These are phyloP conservation scores for Auricularia sp. DNA, from an alignment of 768 basidiomycete species.

Conservation along the genomic window DNA sequence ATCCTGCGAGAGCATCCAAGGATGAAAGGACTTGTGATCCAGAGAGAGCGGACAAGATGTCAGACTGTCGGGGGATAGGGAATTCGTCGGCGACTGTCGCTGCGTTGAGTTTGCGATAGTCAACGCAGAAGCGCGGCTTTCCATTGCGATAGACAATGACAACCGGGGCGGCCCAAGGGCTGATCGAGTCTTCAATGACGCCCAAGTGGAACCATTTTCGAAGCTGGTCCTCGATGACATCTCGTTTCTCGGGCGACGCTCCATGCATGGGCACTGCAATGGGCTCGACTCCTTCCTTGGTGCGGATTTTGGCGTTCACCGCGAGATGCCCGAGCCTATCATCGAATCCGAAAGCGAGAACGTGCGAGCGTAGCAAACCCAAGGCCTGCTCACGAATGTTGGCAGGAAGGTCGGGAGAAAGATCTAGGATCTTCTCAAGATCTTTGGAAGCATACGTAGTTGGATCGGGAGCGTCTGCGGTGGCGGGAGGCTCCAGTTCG, in stretches of 20 bases:
- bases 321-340: too few species aligned
- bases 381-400: too few species aligned
- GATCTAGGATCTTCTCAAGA: too few species aligned
- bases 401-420: too few species aligned
- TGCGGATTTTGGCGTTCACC: too few species aligned
- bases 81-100: too few species aligned
- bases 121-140: conserved; percentile 23
- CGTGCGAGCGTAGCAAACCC: too few species aligned
- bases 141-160: conserved; percentile 17
- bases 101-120: conserved; percentile 24
- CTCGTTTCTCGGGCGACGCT: conserved; percentile 15
- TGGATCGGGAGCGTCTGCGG: too few species aligned
- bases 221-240: conserved; percentile 21
- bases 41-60: conserved; percentile 21
- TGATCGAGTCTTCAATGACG: conserved; percentile 31
- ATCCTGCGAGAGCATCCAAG: conserved; percentile 30
- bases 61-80: conserved; percentile 9
- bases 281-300: too few species aligned
- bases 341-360: background rate
- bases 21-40: conserved; percentile 25
- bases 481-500: too few species aligned
- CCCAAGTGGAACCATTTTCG: conserved; percentile 25
- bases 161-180: conserved; percentile 27
- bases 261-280: conserved; percentile 17
- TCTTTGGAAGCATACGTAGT: too few species aligned